These are phyloP conservation scores for Jasminum sambac DNA, from an alignment of 257 asterid genomes.

Conservation along the genomic window DNA sequence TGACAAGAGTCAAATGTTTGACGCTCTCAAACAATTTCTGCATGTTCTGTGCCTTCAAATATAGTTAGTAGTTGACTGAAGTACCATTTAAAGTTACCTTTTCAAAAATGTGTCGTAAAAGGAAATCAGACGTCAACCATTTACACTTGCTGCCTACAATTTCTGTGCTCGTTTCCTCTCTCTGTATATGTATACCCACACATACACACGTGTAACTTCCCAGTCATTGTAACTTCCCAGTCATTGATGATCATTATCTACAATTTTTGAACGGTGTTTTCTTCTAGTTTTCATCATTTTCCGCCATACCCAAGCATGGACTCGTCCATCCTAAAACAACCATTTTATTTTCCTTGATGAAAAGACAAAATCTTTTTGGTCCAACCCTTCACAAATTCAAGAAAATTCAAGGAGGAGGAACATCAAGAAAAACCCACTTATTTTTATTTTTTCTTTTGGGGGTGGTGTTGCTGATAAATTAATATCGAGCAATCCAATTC, in stretches of 20 bases:
- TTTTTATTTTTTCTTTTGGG: conserved; percentile 16
- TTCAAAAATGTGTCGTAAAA: too few relatives aligned
- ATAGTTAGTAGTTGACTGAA: too few relatives aligned
- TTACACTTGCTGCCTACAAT: too few relatives aligned
- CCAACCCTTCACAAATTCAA: neutral
- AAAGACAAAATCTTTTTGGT: neutral
- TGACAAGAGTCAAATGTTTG: neutral
- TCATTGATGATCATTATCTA: neutral
- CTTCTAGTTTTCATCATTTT: conserved; percentile 2
- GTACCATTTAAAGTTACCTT: too few relatives aligned
- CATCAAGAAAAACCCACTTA: conserved; percentile 9
- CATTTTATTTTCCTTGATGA: conserved; percentile 14
- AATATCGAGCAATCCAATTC: conserved; percentile 15
- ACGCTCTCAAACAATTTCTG: neutral
- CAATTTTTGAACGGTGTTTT: neutral
- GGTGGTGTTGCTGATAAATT: neutral
- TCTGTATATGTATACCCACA: too few relatives aligned
- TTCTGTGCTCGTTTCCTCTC: too few relatives aligned
- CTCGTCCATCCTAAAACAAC: conserved; percentile 26
- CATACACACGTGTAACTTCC: too few relatives aligned
- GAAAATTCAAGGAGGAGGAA: conserved; percentile 12
- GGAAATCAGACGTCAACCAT: too few relatives aligned
- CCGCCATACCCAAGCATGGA: conserved; percentile 26
- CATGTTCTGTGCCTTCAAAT: too few relatives aligned
- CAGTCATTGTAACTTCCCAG: conserved; percentile 15